Percentiles rank a stretch among this genome's conserved stretches.
These are phyloP conservation scores for Arabidopsis suecica DNA, from an alignment of 345 rosid species.

Conservation along the genomic window DNA sequence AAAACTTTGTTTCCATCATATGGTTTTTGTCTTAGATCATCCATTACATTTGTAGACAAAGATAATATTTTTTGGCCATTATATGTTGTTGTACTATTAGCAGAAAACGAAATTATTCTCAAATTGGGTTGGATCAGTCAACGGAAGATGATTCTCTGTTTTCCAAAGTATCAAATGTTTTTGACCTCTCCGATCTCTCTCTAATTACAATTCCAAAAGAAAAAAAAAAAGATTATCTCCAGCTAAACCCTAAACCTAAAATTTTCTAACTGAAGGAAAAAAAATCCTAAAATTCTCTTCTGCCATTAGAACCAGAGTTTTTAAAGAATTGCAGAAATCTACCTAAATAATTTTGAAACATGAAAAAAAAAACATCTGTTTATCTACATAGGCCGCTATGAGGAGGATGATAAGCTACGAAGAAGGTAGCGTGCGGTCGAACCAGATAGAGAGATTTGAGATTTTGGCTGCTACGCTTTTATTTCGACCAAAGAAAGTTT, in stretches of 20 bases:
- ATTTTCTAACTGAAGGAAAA: not conserved
- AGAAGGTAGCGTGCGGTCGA: slow-evolving; percentile 53
- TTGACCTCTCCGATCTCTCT: slow-evolving; percentile 19
- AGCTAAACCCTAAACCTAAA: slow-evolving; percentile 25
- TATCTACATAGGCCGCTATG: slow-evolving; percentile 53
- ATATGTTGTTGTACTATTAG: not conserved
- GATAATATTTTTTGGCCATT: not conserved
- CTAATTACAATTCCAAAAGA: slow-evolving; percentile 17
- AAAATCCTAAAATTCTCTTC: not conserved
- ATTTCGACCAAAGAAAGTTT: slow-evolving; percentile 63
- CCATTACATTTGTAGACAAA: not conserved
- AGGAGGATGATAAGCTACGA: slow-evolving; percentile 42
- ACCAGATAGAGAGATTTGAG: slow-evolving; percentile 64
- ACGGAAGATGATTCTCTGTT: not conserved
- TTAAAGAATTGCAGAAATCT: slow-evolving; percentile 6
- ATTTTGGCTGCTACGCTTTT: slow-evolving; percentile 62
- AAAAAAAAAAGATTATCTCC: slow-evolving; percentile 17
- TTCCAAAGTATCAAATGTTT: slow-evolving; percentile 6
- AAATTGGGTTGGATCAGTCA: slow-evolving; percentile 7
- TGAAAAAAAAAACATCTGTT: not conserved
- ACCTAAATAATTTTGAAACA: slow-evolving; percentile 29
- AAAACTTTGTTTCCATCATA: too few species aligned
- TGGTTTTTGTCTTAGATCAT: not conserved
- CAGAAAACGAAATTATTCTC: not conserved
- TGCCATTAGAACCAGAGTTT: slow-evolving; percentile 19